These are phyloP conservation scores for Cladosporium sp. DNA, from an alignment of 2,329 filamentous ascomycete genomes.

Conservation along the genomic window DNA sequence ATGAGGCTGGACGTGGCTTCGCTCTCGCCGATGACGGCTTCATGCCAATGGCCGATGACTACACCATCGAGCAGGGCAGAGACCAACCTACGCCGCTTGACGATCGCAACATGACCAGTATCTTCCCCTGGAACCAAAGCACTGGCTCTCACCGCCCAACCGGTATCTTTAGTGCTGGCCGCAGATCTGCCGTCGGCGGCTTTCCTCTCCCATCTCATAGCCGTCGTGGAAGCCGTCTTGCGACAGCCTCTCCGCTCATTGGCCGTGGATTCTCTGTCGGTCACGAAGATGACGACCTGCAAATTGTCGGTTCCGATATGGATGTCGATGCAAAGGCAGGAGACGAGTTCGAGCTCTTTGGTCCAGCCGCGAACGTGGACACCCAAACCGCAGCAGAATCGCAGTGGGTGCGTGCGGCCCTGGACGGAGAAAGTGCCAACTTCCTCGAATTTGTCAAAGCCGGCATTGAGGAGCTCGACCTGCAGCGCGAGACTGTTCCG, in stretches of 20 bases:
- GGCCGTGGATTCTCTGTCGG: slow-evolving; percentile 34
- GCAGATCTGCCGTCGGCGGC: slow-evolving; percentile 26
- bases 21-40: slow-evolving; percentile 13
- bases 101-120: slow-evolving; percentile 48
- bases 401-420: slow-evolving; percentile 46
- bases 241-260: slow-evolving; percentile 56
- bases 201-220: slow-evolving; percentile 24
- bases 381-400: slow-evolving; percentile 43
- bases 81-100: slow-evolving; percentile 62
- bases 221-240: slow-evolving; percentile 47
- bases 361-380: slow-evolving; percentile 40
- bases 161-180: slow-evolving; percentile 33
- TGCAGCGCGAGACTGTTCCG: slow-evolving; percentile 17
- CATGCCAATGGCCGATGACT: slow-evolving; percentile 19
- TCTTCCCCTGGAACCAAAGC: slow-evolving; percentile 61
- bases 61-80: slow-evolving; percentile 60
- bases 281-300: slow-evolving; percentile 20
- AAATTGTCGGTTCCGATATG: slow-evolving; percentile 13
- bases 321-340: slow-evolving; percentile 18
- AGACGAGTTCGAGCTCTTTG: slow-evolving; percentile 42
- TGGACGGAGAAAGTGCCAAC: slow-evolving; percentile 56
- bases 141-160: slow-evolving; percentile 36
- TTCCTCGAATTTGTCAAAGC: slow-evolving; percentile 55
- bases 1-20: slow-evolving; percentile 11
- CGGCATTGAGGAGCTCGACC: slow-evolving; percentile 34